These are phyloP conservation scores for Angomonas ambiguus DNA, from an alignment of 208 protist genomes.

Conservation along the genomic window DNA sequence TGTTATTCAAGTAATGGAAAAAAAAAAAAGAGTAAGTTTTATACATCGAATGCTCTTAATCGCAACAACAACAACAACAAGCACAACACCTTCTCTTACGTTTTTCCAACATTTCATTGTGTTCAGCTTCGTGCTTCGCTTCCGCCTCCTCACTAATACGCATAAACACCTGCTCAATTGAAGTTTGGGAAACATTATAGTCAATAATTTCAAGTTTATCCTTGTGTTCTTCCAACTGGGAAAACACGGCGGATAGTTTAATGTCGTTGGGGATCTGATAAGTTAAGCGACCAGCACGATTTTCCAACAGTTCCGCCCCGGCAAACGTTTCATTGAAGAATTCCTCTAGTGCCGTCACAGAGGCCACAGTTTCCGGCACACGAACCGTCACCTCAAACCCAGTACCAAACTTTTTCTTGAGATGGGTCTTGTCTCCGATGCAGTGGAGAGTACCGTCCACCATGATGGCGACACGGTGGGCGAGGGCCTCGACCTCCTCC, in stretches of 20 bases:
- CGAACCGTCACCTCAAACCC: constrained; percentile 56
- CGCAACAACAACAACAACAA: constrained; percentile 13
- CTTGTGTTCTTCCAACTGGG: constrained; percentile 34
- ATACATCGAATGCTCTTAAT: background rate
- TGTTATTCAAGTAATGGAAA: constrained; percentile 11
- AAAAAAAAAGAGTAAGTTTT: constrained; percentile 9
- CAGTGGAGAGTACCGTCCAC: constrained; percentile 79
- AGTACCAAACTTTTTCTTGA: constrained; percentile 79
- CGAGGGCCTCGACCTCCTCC: constrained; percentile 89
- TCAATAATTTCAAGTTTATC: constrained; percentile 42
- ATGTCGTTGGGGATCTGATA: constrained; percentile 35
- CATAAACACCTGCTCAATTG: constrained; percentile 87
- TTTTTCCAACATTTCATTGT: constrained; percentile 7
- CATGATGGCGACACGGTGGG: constrained; percentile 86
- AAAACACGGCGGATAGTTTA: constrained; percentile 38
- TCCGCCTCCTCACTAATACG: constrained; percentile 62
- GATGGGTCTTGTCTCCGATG: constrained; percentile 78
- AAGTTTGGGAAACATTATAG: constrained; percentile 76
- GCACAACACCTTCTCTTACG: constrained; percentile 16
- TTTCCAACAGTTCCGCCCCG: constrained; percentile 5
- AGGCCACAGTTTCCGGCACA: constrained; percentile 15
- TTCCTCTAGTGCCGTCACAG: constrained; percentile 13
- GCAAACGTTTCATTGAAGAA: constrained; percentile 38
- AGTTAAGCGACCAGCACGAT: constrained; percentile 1
- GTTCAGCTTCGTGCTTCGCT: constrained; percentile 24